Evolutionary conservation across 805 yeast species (phyloP), one percentile per base, ranked within the genome.

Genomic region (Hanseniaspora vineae): DNA sequence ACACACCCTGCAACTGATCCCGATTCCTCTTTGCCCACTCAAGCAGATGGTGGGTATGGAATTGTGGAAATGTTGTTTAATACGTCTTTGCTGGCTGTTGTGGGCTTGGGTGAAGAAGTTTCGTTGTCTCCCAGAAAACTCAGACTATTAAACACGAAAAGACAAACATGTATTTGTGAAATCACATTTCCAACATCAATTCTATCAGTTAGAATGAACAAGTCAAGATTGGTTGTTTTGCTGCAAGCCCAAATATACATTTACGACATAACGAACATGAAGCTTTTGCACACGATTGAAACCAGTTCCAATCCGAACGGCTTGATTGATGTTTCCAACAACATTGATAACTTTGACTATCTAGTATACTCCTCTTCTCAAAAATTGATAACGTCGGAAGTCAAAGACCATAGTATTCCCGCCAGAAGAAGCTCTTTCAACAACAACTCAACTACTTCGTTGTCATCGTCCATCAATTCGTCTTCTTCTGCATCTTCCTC

Each of bases 331-430:
- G 61, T 84, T 32, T 78, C 87, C 0, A 73, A 79, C 3, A 68
- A 66, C 12, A 58, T 62, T 2, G 76, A 75, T 2, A 67, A 69
- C 53, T 31, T 31, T 14, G 76, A 76, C 49, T 77, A 68, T 48
- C 64, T 84, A 51, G 88, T 84, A 0, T 84, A 83, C 56, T 89
- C 90, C 0, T 80, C 86, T 2, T 88, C 89, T 0, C 88, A 86
- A 15, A 80, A 76, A 54, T 67, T 73, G 6, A 54, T 61, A 2
- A 55, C 58, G 61, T 70, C 51, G 50, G 65, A 62, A 32, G 59
- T 62, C 12, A 58, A 56, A 44, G 51, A 55, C 12, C 53, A 58
- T 40, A 37, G 19, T 23, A 23, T 23, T 23, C 29, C 29, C 4
- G 29, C 29, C 4, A 23, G 29, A 23, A 23, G 29, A 23, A 23